These are phyloP conservation scores for Saturnispora dispora DNA, from an alignment of 805 yeast species.

Conservation along the genomic window DNA sequence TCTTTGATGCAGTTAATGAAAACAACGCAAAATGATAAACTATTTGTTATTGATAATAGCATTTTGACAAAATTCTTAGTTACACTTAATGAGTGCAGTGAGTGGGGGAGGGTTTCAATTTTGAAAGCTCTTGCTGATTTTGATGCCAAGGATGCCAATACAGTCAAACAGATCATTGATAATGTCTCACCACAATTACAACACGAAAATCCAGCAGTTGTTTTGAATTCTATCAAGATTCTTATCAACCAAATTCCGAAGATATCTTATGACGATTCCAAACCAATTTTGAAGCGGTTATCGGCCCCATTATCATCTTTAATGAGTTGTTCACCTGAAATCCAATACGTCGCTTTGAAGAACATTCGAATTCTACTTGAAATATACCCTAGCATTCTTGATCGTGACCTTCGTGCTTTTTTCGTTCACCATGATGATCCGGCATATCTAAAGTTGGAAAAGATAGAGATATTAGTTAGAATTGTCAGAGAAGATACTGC, in stretches of 20 bases:
- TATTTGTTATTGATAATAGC: slow-evolving; percentile 31
- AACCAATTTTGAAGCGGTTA: slow-evolving; percentile 53
- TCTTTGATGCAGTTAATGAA: slow-evolving; percentile 69
- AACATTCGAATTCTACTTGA: slow-evolving; percentile 86
- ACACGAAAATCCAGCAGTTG: slow-evolving; percentile 95
- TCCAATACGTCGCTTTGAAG: slow-evolving; percentile 86
- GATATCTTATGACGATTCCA: slow-evolving; percentile 30
- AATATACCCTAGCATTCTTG: slow-evolving; percentile 71
- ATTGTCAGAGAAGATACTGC: slow-evolving; percentile 54
- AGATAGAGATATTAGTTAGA: slow-evolving; percentile 65
- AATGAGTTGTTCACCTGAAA: slow-evolving; percentile 84
- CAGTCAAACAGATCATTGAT: slow-evolving; percentile 79
- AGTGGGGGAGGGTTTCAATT: slow-evolving; percentile 95
- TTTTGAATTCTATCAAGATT: slow-evolving; percentile 73
- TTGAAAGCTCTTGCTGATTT: slow-evolving; percentile 74
- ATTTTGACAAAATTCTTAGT: slow-evolving; percentile 55
- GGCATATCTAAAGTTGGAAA: slow-evolving; percentile 65
- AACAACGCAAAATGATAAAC: slow-evolving; percentile 20
- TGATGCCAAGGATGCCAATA: slow-evolving; percentile 43
- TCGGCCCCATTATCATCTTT: slow-evolving; percentile 82
- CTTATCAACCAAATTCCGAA: slow-evolving; percentile 58
- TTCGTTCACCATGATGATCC: slow-evolving; percentile 86
- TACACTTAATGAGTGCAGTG: slow-evolving; percentile 94
- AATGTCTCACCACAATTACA: slow-evolving; percentile 91
- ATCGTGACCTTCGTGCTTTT: slow-evolving; percentile 78